A percentile compares a stretch with the other conserved stretches of the same genome.
Conservation (phyloP, 2,329 filamentous ascomycete species). For the Cyphellophora attinorum region DNA sequence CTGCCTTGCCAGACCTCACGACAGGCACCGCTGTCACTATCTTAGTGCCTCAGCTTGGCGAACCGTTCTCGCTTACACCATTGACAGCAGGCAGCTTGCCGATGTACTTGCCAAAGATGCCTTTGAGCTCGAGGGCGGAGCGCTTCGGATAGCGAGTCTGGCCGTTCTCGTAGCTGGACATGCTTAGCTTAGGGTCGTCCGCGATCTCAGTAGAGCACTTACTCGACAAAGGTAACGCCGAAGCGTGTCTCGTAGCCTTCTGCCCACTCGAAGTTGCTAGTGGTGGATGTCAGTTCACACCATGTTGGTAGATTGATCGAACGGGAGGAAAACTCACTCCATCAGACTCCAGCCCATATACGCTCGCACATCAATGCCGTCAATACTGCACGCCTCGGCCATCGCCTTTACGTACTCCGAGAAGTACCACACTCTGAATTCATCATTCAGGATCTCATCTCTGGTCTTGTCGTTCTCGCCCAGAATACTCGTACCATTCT, state of each 20-base stretch:
- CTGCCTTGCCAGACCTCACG: too few species aligned
- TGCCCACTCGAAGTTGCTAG: conserved; percentile 43
- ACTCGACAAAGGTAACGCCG: conserved; percentile 76
- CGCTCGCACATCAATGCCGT: conserved; percentile 68
- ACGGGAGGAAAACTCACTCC: conserved; percentile 46
- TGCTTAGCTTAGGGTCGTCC: too few species aligned
- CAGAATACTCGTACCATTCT: conserved; percentile 79
- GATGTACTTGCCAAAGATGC: conserved; percentile 62
- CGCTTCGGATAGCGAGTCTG: conserved; percentile 79
- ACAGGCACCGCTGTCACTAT: too few species aligned
- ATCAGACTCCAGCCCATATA: conserved; percentile 84
- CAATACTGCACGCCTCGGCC: conserved; percentile 59
- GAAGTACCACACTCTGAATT: conserved; percentile 75
- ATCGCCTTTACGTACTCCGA: conserved; percentile 66
- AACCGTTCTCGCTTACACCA: too few species aligned
- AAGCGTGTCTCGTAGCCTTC: conserved; percentile 83
- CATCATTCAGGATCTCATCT: conserved; percentile 61
- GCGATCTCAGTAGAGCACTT: conserved; percentile 66
- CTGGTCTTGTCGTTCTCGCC: conserved; percentile 64
- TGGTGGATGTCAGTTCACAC: conserved; percentile 5
- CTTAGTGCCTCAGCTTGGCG: too few species aligned
- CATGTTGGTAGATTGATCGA: too few species aligned
- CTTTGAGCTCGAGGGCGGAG: conserved; percentile 62
- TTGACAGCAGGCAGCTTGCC: conserved; percentile 36
- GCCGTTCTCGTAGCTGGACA: conserved; percentile 62